A percentile compares a stretch with the other conserved stretches of the same genome.
These are phyloP conservation scores for Acrocalymma vagum DNA, from an alignment of 2,329 filamentous ascomycete genomes.

Conservation along the genomic window DNA sequence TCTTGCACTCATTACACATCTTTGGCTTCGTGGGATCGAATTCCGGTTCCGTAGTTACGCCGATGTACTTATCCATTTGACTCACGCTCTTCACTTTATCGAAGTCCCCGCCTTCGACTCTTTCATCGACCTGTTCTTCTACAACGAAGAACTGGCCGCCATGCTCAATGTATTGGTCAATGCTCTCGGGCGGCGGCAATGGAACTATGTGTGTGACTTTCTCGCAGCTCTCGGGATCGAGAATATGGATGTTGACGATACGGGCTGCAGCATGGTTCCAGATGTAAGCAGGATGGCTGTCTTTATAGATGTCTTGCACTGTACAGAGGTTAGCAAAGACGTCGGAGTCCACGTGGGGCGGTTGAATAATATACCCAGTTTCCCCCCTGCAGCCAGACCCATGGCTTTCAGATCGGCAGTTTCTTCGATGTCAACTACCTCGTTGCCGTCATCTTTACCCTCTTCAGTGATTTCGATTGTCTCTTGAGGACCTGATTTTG, in stretches of 20 bases:
- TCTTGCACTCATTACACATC: slow-evolving; percentile 7
- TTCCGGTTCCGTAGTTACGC: slow-evolving; percentile 5
- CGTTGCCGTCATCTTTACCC: too few species aligned
- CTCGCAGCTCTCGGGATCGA: slow-evolving; percentile 7
- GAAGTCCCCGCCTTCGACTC: slow-evolving; percentile 12
- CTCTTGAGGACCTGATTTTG: too few species aligned
- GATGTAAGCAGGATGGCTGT: slow-evolving; percentile 5
- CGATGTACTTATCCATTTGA: slow-evolving; percentile 7
- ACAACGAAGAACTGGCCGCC: slow-evolving; percentile 10
- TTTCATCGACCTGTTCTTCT: slow-evolving; percentile 9
- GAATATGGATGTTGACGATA: slow-evolving; percentile 10
- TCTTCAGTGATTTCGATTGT: neutral
- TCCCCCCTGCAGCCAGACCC: slow-evolving; percentile 13
- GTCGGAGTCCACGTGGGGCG: too few species aligned
- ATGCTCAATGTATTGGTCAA: neutral
- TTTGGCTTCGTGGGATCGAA: slow-evolving; percentile 10
- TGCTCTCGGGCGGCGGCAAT: slow-evolving; percentile 3
- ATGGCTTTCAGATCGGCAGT: slow-evolving; percentile 6
- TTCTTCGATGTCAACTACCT: neutral
- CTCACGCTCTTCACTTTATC: slow-evolving; percentile 10
- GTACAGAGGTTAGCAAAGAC: neutral
- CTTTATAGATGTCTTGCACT: slow-evolving; percentile 14
- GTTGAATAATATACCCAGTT: slow-evolving; percentile 4
- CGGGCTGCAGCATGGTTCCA: slow-evolving; percentile 12
- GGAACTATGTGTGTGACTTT: slow-evolving; percentile 10